A percentile compares a stretch with the other conserved stretches of the same genome.
phyloP scores from a whole-genome alignment of 2,329 filamentous ascomycete genomes.

The Ilyonectria sp. region DNA sequence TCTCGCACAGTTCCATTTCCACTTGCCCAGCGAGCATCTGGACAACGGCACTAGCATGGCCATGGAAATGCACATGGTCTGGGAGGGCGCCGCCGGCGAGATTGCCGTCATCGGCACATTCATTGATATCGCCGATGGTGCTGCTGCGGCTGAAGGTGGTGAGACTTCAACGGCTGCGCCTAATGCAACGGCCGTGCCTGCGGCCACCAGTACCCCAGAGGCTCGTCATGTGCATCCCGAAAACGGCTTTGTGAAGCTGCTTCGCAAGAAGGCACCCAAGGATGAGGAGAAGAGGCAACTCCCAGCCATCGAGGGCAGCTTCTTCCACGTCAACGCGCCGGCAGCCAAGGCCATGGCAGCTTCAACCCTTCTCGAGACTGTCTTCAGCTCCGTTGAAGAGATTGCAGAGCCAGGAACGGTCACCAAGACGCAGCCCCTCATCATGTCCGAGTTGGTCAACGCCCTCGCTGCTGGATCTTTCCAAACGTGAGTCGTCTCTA shows the following conservation, averaged over 20 bases:
- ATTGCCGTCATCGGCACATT: constrained; percentile 50
- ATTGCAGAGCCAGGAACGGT: constrained; percentile 57
- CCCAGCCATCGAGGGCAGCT: too few relatives aligned
- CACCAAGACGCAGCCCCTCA: constrained; percentile 54
- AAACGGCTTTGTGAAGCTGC: neutral
- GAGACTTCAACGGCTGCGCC: too few relatives aligned
- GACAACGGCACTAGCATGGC: constrained; percentile 55
- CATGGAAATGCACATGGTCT: constrained; percentile 52
- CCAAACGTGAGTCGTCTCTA: constrained; percentile 41
- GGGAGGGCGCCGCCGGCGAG: constrained; percentile 33
- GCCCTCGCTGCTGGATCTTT: constrained; percentile 48
- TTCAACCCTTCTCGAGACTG: constrained; percentile 52
- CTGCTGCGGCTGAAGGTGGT: constrained; percentile 7
- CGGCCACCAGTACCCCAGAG: too few relatives aligned
- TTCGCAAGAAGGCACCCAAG: too few relatives aligned
- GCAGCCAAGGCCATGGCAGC: constrained; percentile 5
- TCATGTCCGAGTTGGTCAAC: constrained; percentile 58
- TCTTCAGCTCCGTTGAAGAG: constrained; percentile 56
- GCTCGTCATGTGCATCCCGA: too few relatives aligned
- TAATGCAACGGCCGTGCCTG: too few relatives aligned
- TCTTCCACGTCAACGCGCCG: too few relatives aligned
- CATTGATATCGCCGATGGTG: constrained; percentile 42
- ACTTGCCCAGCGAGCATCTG: constrained; percentile 72
- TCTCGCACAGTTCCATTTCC: constrained; percentile 72
- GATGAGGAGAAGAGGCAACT: too few relatives aligned